These are phyloP conservation scores for Xylaria nigripes DNA, from an alignment of 495 filamentous ascomycete species.

Conservation along the genomic window DNA sequence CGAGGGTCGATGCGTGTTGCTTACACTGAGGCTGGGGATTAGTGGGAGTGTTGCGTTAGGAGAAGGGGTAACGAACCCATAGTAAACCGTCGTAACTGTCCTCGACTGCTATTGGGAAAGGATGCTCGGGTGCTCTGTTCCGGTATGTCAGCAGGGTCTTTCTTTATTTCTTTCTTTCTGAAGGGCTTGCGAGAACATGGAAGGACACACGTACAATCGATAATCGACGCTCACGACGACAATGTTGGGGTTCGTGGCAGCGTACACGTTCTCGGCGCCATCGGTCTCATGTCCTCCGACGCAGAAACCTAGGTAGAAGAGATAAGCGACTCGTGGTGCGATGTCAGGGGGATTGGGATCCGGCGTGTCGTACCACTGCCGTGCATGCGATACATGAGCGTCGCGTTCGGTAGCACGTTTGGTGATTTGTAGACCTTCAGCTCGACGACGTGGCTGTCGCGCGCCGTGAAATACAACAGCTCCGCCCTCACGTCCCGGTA, in stretches of 20 bases:
- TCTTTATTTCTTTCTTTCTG: not conserved
- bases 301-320: conserved; percentile 8
- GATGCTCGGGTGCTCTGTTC: conserved; percentile 20
- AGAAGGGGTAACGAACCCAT: conserved; percentile 16
- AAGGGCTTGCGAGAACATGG: not conserved
- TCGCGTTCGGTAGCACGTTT: conserved; percentile 10
- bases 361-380: conserved; percentile 16
- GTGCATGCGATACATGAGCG: conserved; percentile 21
- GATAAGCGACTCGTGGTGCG: not conserved
- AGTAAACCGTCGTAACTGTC: conserved; percentile 22
- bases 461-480: conserved; percentile 14
- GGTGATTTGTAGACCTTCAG: conserved; percentile 22
- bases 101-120: conserved; percentile 14
- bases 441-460: conserved; percentile 18
- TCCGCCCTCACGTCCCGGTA: conserved; percentile 17
- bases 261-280: conserved; percentile 22
- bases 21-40: conserved; percentile 13
- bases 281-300: conserved; percentile 20
- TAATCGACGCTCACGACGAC: conserved; percentile 21
- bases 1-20: conserved; percentile 15
- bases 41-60: not conserved
- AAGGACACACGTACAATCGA: conserved; percentile 13
- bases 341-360: not conserved
- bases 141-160: not conserved
- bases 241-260: conserved; percentile 17